Conservation (phyloP, 2,329 filamentous ascomycete species). For the Corniculantispora saksenae region DNA sequence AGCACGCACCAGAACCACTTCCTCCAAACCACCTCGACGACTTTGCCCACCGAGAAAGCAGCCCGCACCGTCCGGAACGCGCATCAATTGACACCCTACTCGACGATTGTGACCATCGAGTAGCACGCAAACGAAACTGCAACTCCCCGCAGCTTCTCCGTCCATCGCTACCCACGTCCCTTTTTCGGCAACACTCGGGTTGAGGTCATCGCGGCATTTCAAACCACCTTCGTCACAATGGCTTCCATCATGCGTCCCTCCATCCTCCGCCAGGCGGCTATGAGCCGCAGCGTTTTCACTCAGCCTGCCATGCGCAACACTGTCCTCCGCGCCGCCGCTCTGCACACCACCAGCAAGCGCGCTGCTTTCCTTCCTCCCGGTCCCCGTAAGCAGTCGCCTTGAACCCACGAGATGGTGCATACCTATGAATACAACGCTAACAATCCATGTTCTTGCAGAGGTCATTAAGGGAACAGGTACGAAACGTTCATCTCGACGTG, state of each 20-base stretch:
- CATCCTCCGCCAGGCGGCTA: constrained; percentile 55
- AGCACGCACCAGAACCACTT: constrained; percentile 8
- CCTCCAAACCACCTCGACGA: constrained; percentile 20
- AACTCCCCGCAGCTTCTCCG: not conserved
- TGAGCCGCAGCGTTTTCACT: constrained; percentile 41
- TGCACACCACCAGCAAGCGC: constrained; percentile 79
- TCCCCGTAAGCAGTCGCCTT: constrained; percentile 66
- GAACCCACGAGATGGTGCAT: not conserved
- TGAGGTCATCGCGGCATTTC: constrained; percentile 15
- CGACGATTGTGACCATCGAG: not conserved
- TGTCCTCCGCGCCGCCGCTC: constrained; percentile 63
- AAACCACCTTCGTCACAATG: constrained; percentile 41
- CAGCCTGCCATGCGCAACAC: constrained; percentile 37
- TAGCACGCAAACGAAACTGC: not conserved
- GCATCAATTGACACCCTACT: not conserved
- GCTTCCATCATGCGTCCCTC: constrained; percentile 57
- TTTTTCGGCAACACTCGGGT: constrained; percentile 17
- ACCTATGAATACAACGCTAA: not conserved
- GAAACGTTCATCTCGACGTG: constrained; percentile 20
- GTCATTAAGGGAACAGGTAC: constrained; percentile 73
- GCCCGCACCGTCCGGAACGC: not conserved
- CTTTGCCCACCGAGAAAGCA: constrained; percentile 12
- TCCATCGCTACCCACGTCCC: not conserved
- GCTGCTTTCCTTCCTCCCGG: constrained; percentile 81
- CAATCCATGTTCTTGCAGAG: constrained; percentile 51